A percentile compares a stretch with the other conserved stretches of the same genome.
Conservation (phyloP, 2,329 filamentous ascomycete genomes). For the Xylariaceae sp. region DNA sequence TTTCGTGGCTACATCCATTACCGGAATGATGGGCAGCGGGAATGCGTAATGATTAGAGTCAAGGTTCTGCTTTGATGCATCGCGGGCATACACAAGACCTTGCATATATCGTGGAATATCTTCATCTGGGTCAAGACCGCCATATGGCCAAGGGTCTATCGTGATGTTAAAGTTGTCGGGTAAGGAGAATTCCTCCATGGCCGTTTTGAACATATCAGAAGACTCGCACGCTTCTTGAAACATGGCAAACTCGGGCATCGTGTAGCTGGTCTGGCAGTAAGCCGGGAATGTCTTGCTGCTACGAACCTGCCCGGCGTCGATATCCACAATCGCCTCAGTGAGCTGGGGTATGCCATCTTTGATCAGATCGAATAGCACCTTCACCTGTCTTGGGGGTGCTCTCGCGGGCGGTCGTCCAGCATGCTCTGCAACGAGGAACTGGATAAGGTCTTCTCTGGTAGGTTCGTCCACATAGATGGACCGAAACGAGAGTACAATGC, state of each 20-base stretch:
- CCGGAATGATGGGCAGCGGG: conserved; percentile 63
- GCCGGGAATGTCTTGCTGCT: conserved; percentile 37
- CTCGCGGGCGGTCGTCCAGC: conserved; percentile 31
- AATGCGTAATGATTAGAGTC: conserved; percentile 69
- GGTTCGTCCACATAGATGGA: conserved; percentile 39
- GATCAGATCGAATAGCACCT: conserved; percentile 53
- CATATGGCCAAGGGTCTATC: conserved; percentile 73
- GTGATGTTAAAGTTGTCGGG: conserved; percentile 51
- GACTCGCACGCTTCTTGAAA: conserved; percentile 49
- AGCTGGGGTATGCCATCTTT: conserved; percentile 41
- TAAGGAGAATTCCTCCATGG: conserved; percentile 53
- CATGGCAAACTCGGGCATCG: conserved; percentile 46
- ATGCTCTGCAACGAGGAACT: conserved; percentile 40
- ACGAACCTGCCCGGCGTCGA: conserved; percentile 41
- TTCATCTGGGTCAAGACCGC: conserved; percentile 49
- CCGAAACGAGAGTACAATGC: conserved; percentile 35
- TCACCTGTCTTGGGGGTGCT: conserved; percentile 48
- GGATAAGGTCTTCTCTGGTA: conserved; percentile 34
- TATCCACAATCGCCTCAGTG: conserved; percentile 47
- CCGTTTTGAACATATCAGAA: conserved; percentile 53
- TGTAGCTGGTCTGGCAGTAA: conserved; percentile 47
- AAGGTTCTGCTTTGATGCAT: conserved; percentile 49
- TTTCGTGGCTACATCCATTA: conserved; percentile 63
- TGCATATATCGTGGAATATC: conserved; percentile 53
- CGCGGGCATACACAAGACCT: conserved; percentile 55